Evolutionary conservation across 371 early-diverging fungal genomes (phyloP), one percentile per base, ranked within the genome.

Genomic region (Actinomortierella wolfii): DNA sequence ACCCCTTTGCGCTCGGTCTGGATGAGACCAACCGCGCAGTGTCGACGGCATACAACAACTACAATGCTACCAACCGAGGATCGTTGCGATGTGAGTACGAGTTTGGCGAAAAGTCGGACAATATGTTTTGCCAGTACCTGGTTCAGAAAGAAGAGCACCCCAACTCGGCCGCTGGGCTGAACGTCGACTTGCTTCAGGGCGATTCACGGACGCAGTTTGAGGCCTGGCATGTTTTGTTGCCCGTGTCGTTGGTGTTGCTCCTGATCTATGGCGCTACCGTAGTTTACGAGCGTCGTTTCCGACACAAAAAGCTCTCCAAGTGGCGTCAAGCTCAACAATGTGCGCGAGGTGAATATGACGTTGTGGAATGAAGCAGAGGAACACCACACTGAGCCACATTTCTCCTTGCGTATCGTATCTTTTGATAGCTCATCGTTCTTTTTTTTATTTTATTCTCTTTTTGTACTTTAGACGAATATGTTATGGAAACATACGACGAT

Each of bases 401-500:
- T 44, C 20, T 44, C 20, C 13, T 44, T 44, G 8, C 20, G 34
- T 34, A 34, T 15, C 20, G 11, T 20, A n/a, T 47, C 8, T 20
- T 3, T 47, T 47, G 47, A 18, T 47, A 15, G 47, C 39, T 29
- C n/a, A 20, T 49, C n/a, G 24, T 14, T 18, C 8, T 21, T 45
- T 15, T 51, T 15, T 51, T 15, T 51, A 23, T 23, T 7, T 28
- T 44, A 20, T 23, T 57, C 21, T 17, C n/a, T 18, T 18, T 44
- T 2, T n/a, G 25, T 34, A 50, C 44, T 24, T 20, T 49, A 57
- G 62, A 71, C 41, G 66, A 71, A 43, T 65, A 50, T 34, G 61
- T 49, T n/a, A 61, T 71, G 66, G 62, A 65, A 44, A 24, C 66
- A 6, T 71, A 71, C 34, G 62, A 71, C 13, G 66, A 71, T 15